Evolutionary conservation across 257 asterid genomes (phyloP).

Genomic region (Solanum commersonii): DNA sequence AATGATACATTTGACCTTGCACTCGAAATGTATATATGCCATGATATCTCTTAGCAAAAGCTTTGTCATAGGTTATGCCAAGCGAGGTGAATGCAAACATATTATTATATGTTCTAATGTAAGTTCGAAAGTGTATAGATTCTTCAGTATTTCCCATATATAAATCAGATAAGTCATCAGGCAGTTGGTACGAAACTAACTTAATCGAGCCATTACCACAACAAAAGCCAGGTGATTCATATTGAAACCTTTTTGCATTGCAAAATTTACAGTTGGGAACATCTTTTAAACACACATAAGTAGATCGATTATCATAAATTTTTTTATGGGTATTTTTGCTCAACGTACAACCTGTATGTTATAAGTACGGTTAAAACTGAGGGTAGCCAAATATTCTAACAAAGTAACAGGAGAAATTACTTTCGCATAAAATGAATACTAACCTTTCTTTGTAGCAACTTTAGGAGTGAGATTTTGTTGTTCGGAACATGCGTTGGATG

Average conservation of each 20-base stretch:
- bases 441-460: background rate
- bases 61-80: background rate
- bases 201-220: background rate
- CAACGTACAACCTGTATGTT: background rate
- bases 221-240: background rate
- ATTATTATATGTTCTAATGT: background rate
- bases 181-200: background rate
- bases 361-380: background rate
- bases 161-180: background rate
- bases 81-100: background rate
- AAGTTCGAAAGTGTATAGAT: background rate
- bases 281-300: background rate
- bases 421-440: background rate
- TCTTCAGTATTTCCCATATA: background rate
- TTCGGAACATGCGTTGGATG: background rate
- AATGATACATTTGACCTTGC: background rate
- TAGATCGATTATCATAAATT: too few species aligned
- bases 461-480: background rate
- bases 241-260: background rate
- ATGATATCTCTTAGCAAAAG: background rate
- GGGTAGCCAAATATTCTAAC: background rate
- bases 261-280: background rate
- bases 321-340: background rate
- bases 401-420: background rate
- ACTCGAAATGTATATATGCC: background rate